Conservation (phyloP, 257 asterid species). For the Misopates orontium region DNA sequence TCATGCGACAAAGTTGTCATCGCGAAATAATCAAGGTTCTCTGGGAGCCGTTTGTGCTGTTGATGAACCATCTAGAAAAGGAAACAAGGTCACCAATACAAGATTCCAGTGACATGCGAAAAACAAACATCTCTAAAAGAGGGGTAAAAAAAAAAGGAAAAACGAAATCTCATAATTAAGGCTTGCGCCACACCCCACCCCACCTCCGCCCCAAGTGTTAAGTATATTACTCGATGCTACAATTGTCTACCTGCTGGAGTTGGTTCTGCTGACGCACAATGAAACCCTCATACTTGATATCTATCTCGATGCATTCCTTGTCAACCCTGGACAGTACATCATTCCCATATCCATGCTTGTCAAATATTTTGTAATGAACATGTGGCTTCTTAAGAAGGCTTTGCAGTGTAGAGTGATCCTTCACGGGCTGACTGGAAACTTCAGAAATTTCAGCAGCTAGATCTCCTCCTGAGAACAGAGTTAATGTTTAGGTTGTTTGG, state of each 20-base stretch:
- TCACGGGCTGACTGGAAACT: constrained; percentile 83
- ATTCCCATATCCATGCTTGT: constrained; percentile 93
- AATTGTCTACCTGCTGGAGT: constrained; percentile 74
- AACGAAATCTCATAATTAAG: not conserved
- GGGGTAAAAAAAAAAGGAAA: not conserved
- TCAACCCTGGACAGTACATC: constrained; percentile 65
- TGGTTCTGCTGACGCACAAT: constrained; percentile 84
- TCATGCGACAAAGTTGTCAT: constrained; percentile 83
- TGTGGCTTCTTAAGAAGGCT: constrained; percentile 97
- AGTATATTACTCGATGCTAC: constrained; percentile 14
- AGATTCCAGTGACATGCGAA: constrained; percentile 10
- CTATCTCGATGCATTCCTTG: constrained; percentile 89
- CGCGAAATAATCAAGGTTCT: constrained; percentile 71
- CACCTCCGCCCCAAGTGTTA: not conserved
- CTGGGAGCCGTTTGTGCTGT: constrained; percentile 80
- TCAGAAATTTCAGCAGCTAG: constrained; percentile 69
- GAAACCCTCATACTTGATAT: constrained; percentile 94
- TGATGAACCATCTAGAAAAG: constrained; percentile 74
- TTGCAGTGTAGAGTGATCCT: constrained; percentile 78
- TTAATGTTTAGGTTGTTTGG: not conserved
- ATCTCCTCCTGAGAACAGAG: constrained; percentile 62
- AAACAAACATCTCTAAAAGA: not conserved
- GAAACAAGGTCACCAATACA: constrained; percentile 28
- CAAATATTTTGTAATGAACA: constrained; percentile 67
- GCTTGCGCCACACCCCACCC: no score